Percentiles rank a stretch among this genome's conserved stretches.
These are phyloP conservation scores for Macaranga tanarius DNA, from an alignment of 441 rosid genomes.

Conservation along the genomic window DNA sequence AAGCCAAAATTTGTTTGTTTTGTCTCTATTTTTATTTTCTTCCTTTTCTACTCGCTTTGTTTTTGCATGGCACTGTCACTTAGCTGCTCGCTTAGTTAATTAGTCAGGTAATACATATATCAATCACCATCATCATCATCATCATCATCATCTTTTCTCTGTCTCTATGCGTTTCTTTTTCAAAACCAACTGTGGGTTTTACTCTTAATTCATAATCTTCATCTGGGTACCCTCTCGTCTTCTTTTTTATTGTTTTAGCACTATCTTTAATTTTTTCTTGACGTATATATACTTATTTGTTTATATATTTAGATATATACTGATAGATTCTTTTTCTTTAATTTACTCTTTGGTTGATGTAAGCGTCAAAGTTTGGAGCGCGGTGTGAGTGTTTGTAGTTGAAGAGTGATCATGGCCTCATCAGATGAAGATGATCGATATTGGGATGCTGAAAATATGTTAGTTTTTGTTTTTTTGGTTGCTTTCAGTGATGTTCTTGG, in stretches of 20 bases:
- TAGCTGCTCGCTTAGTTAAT: constrained; percentile 13
- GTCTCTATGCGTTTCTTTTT: constrained; percentile 5
- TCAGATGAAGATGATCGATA: neutral
- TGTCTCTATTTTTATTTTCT: constrained; percentile 14
- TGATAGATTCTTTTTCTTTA: too few relatives aligned
- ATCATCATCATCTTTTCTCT: neutral
- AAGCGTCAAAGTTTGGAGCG: neutral
- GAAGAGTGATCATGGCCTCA: constrained; percentile 17
- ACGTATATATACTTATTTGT: neutral
- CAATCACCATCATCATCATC: neutral
- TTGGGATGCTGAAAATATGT: constrained; percentile 31
- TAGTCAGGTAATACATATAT: neutral
- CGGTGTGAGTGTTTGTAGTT: neutral
- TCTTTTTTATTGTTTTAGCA: neutral
- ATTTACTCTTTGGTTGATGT: neutral
- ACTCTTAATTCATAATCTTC: neutral
- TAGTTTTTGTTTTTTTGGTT: neutral
- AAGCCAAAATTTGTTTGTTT: constrained; percentile 14
- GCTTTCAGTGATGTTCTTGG: neutral
- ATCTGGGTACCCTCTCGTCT: constrained; percentile 13
- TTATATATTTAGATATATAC: neutral
- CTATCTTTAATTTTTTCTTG: too few relatives aligned
- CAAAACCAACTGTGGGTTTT: neutral
- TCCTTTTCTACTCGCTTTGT: constrained; percentile 7
- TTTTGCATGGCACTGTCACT: constrained; percentile 37